Percentiles rank a stretch among this genome's conserved stretches.
These are phyloP conservation scores for Clathrus columnatus DNA, from an alignment of 768 basidiomycete genomes.

Conservation along the genomic window DNA sequence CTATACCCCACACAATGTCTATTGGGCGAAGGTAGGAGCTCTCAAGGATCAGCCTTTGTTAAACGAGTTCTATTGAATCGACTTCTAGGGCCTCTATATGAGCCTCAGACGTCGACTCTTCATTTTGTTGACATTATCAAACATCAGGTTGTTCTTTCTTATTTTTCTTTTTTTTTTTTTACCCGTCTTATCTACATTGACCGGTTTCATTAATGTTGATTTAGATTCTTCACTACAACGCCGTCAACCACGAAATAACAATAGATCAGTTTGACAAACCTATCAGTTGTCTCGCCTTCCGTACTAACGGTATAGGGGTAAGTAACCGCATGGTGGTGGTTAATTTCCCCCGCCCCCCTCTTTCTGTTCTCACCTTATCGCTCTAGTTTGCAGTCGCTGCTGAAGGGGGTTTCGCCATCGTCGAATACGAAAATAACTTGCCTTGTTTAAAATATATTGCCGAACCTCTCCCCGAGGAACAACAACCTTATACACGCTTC, in stretches of 20 bases:
- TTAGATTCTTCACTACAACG: constrained; percentile 48
- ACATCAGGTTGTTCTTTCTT: constrained; percentile 33
- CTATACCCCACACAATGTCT: constrained; percentile 4
- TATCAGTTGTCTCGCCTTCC: constrained; percentile 49
- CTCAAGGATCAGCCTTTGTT: background rate
- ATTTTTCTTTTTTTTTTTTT: background rate
- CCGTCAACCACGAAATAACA: constrained; percentile 28
- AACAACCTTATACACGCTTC: constrained; percentile 43
- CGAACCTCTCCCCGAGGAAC: constrained; percentile 38
- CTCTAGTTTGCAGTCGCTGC: constrained; percentile 51
- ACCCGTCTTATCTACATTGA: background rate
- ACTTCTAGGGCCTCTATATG: constrained; percentile 51
- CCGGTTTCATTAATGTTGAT: background rate
- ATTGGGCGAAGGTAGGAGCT: constrained; percentile 7
- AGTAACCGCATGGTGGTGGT: constrained; percentile 11
- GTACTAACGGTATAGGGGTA: constrained; percentile 39
- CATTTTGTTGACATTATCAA: constrained; percentile 65
- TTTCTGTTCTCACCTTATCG: background rate
- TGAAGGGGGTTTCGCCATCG: constrained; percentile 44
- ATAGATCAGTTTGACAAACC: constrained; percentile 46
- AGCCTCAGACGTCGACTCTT: constrained; percentile 39
- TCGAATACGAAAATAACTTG: constrained; percentile 30
- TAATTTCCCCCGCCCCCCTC: background rate
- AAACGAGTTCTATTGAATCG: background rate
- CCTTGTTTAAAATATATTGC: constrained; percentile 37